phyloP scores from a whole-genome alignment of 805 yeast genomes.

The Maudiozyma serrabonitensis region DNA sequence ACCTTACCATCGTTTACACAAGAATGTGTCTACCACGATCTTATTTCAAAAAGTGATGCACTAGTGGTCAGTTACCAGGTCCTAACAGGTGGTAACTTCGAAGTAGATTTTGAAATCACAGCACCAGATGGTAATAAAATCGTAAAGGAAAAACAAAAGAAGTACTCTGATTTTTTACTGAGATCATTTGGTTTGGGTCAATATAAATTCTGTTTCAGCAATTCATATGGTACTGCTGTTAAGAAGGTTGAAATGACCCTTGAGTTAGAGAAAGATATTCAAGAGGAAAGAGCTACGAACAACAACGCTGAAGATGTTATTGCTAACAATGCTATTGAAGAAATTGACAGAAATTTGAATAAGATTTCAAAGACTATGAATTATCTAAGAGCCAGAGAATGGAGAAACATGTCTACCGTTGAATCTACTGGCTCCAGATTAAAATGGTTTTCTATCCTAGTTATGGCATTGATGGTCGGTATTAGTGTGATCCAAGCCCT shows the following conservation, averaged over 20 bases:
- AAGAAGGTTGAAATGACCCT: constrained; percentile 58
- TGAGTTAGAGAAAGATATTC: constrained; percentile 35
- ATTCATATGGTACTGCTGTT: constrained; percentile 53
- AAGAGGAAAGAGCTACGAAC: constrained; percentile 20
- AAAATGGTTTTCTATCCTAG: constrained; percentile 64
- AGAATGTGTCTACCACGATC: constrained; percentile 35
- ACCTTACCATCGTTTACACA: constrained; percentile 34
- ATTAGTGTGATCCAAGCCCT: constrained; percentile 70
- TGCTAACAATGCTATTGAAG: constrained; percentile 45
- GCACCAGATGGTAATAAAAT: constrained; percentile 44
- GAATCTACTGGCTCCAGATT: constrained; percentile 68
- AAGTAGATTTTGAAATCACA: constrained; percentile 51
- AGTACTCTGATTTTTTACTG: constrained; percentile 54
- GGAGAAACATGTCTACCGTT: constrained; percentile 92
- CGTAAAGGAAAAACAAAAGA: constrained; percentile 44
- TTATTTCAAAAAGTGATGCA: constrained; percentile 31
- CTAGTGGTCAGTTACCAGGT: constrained; percentile 40
- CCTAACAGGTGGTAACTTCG: constrained; percentile 58
- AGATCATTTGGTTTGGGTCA: constrained; percentile 51
- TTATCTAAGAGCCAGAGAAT: constrained; percentile 90
- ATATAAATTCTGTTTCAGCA: constrained; percentile 57
- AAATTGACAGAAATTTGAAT: constrained; percentile 49
- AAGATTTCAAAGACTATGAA: constrained; percentile 55
- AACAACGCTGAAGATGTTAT: constrained; percentile 36
- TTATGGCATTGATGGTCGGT: constrained; percentile 63